Percentiles rank a stretch among this genome's conserved stretches.
Conservation (phyloP, 257 asterid species). For the Verbena officinalis region DNA sequence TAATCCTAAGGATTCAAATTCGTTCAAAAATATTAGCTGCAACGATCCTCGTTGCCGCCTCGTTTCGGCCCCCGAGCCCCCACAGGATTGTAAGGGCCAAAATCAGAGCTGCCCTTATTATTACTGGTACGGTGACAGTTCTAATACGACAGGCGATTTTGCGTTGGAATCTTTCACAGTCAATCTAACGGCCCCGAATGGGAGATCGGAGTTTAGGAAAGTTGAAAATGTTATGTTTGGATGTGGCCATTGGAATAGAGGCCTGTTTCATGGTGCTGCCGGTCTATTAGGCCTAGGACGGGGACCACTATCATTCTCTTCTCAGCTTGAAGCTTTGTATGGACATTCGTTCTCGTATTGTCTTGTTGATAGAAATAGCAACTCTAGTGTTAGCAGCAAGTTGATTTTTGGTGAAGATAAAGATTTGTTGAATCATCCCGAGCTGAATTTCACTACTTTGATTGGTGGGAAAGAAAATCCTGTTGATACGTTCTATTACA, state of each 20-base stretch:
- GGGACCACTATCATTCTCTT: conserved; percentile 80
- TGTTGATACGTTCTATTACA: conserved; percentile 80
- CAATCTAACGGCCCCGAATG: conserved; percentile 57
- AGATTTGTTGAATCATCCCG: conserved; percentile 49
- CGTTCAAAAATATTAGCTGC: conserved; percentile 64
- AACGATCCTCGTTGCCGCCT: conserved; percentile 67
- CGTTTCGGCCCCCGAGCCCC: conserved; percentile 82
- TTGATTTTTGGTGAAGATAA: conserved; percentile 82
- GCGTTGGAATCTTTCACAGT: conserved; percentile 82
- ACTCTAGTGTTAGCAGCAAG: conserved; percentile 79
- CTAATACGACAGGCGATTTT: conserved; percentile 90
- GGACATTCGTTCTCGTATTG: conserved; percentile 88
- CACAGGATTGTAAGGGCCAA: conserved; percentile 47
- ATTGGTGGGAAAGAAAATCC: conserved; percentile 54
- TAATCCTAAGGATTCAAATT: conserved; percentile 56
- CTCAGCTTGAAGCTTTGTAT: conserved; percentile 71
- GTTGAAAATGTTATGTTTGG: conserved; percentile 94
- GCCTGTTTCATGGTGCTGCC: conserved; percentile 92
- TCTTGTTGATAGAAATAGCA: conserved; percentile 77
- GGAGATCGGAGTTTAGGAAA: conserved; percentile 49
- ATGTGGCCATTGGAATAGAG: conserved; percentile 97
- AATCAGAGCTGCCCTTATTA: conserved; percentile 76
- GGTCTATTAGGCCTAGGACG: conserved; percentile 84
- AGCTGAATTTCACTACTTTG: conserved; percentile 68
- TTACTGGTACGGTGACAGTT: conserved; percentile 96